phyloP scores from a whole-genome alignment of 805 yeast genomes.

The Metschnikowia orientalis region DNA sequence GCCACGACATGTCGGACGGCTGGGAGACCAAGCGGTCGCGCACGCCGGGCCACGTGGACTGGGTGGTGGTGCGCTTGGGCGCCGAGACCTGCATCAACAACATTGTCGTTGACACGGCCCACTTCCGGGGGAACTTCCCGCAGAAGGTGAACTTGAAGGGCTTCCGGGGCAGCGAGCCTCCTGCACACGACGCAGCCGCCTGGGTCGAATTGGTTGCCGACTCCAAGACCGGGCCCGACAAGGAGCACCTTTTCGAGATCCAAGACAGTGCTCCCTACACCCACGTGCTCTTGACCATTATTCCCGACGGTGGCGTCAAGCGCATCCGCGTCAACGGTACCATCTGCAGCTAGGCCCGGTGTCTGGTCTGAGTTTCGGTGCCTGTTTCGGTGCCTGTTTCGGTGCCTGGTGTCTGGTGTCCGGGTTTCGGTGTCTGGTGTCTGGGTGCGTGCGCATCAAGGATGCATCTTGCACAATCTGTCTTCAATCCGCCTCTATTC shows the following conservation, averaged over 20 bases:
- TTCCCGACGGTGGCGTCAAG: constrained; percentile 97
- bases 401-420: too few species aligned
- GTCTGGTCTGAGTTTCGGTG: too few species aligned
- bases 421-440: too few species aligned
- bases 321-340: constrained; percentile 80
- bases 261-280: constrained; percentile 37
- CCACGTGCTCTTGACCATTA: constrained; percentile 75
- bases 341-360: too few species aligned
- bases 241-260: constrained; percentile 59
- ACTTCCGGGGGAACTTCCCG: constrained; percentile 93
- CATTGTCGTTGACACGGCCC: constrained; percentile 84
- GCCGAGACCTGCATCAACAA: constrained; percentile 51
- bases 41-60: constrained; percentile 77
- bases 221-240: constrained; percentile 77
- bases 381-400: too few species aligned
- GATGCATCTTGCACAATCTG: too few species aligned
- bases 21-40: constrained; percentile 97
- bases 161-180: constrained; percentile 30
- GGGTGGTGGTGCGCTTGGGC: constrained; percentile 85
- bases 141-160: constrained; percentile 73
- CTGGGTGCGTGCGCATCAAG: too few species aligned
- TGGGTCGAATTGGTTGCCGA: constrained; percentile 69
- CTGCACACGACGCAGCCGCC: constrained; percentile 38
- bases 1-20: constrained; percentile 95
- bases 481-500: too few species aligned